Evolutionary conservation across 2,329 filamentous ascomycete species (phyloP), one percentile per base, ranked within the genome.

Genomic region (Acrodontium crateriforme): DNA sequence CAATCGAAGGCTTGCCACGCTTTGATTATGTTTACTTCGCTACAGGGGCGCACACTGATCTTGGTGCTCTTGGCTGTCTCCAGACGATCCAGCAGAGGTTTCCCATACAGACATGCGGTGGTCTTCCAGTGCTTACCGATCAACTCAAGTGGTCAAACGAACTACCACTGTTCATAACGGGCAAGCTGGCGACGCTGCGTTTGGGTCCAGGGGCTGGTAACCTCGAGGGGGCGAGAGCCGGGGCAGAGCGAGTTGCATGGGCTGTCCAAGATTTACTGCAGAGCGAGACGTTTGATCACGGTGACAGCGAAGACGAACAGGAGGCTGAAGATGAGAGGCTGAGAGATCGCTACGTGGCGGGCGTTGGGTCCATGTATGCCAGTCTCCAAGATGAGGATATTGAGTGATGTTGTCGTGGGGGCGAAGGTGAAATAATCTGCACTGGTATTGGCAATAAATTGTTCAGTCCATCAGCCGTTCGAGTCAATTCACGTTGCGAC

Each of bases 1-100:
- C 63, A 0, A 59, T 71, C 9, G 54, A 54, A 1, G 45, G 53
- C 3, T 47, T 78, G 2, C 59, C 62, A 8, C 27, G 40, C 2
- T 58, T 74, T 9, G 67, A 84, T 48, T 78, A 77, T 51, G 70
- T 84, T 37, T 78, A 79, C 52, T 81, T 78, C 43, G 78, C 80
- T 9, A 87, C 80, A 0, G 80, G 80, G 0, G 68, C 79, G 20
- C 64, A 71, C 26, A 69, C 71, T 0, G 63, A 83, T 37, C 68
- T 82, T 15, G 45, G 54, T 1, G 60, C 60, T 2, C 58, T 84
- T 13, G 66, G 74, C 0, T 72, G 73, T 31, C 54, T 87, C 9
- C 54, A 69, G 31, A 66, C 58, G 0, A 67, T 87, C 46, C 52
- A 68, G 6, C 37, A 56, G 3, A 62, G 71, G 11, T 61, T 75